phyloP scores from a whole-genome alignment of 2,329 filamentous ascomycete species.

The Hypocrella siamensis region DNA sequence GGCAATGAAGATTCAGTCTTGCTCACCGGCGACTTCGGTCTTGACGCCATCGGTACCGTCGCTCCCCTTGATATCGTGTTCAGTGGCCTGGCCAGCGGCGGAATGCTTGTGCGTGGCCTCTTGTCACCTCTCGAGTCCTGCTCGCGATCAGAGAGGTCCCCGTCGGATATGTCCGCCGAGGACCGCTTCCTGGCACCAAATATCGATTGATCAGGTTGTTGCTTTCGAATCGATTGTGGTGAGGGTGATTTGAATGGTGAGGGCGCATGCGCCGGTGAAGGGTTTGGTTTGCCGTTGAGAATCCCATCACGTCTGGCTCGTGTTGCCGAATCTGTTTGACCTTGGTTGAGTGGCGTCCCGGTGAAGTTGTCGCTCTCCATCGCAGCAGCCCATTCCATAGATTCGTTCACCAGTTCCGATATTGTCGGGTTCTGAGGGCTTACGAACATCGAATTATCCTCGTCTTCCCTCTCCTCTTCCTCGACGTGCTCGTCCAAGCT shows the following conservation, averaged over 20 bases:
- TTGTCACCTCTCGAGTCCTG: slow-evolving; percentile 9
- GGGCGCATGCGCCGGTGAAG: background rate
- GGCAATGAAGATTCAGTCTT: too few species aligned
- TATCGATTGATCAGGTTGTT: background rate
- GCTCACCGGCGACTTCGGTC: slow-evolving; percentile 1
- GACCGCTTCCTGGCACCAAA: slow-evolving; percentile 1
- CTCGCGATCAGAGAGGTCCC: slow-evolving; percentile 12
- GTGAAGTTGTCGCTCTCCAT: slow-evolving; percentile 9
- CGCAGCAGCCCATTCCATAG: slow-evolving; percentile 24
- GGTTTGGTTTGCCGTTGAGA: too few species aligned
- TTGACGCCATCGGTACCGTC: too few species aligned
- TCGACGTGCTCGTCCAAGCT: slow-evolving; percentile 7
- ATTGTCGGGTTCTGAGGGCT: slow-evolving; percentile 14
- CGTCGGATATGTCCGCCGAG: slow-evolving; percentile 3
- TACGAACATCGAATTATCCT: slow-evolving; percentile 3
- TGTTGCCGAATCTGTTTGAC: slow-evolving; percentile 6
- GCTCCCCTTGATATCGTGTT: background rate
- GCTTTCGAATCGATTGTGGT: background rate
- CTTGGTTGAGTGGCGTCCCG: slow-evolving; percentile 1
- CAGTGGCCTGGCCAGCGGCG: slow-evolving; percentile 10
- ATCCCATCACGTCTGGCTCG: slow-evolving; percentile 5
- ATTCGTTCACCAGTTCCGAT: slow-evolving; percentile 22
- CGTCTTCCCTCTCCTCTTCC: slow-evolving; percentile 11
- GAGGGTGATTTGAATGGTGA: background rate
- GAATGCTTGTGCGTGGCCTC: slow-evolving; percentile 10